phyloP scores from a whole-genome alignment of 108 stramenopile species.

The Schizochytrium sp. region DNA sequence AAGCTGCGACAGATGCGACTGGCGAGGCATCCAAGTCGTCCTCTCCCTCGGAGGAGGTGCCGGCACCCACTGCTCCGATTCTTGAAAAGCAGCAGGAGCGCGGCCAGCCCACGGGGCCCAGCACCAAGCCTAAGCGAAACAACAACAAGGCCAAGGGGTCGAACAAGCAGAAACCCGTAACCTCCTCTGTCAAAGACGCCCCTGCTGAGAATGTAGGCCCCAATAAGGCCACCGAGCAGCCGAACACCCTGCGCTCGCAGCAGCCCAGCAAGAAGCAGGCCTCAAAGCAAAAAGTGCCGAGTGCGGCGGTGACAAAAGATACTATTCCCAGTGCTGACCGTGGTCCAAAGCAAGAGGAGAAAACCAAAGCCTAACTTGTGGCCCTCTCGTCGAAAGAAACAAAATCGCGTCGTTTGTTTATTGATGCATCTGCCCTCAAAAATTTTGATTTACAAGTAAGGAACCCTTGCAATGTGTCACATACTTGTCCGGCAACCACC shows the following conservation, averaged over 20 bases:
- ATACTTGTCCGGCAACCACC: no score
- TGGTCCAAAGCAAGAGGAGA: no score
- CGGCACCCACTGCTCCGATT: neutral
- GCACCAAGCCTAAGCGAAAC: no score
- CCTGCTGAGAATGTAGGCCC: neutral
- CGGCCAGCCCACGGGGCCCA: neutral
- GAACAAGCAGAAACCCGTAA: neutral
- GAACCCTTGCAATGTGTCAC: no score
- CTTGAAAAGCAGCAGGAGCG: neutral
- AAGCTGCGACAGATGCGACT: neutral
- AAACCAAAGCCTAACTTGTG: no score
- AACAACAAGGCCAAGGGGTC: constrained; percentile 36
- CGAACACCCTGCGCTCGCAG: no score
- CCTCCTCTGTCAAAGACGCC: neutral
- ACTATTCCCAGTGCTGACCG: no score
- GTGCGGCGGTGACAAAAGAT: neutral
- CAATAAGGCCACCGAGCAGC: neutral
- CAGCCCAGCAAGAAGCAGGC: neutral
- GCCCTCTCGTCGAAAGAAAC: no score
- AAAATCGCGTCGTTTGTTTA: no score
- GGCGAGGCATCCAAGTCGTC: no score
- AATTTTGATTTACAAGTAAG: no score
- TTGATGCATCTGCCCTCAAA: no score
- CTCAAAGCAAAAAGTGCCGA: neutral
- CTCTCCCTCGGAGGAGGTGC: neutral